phyloP scores from a whole-genome alignment of 2,329 filamentous ascomycete genomes.

The Knufia fluminis region DNA sequence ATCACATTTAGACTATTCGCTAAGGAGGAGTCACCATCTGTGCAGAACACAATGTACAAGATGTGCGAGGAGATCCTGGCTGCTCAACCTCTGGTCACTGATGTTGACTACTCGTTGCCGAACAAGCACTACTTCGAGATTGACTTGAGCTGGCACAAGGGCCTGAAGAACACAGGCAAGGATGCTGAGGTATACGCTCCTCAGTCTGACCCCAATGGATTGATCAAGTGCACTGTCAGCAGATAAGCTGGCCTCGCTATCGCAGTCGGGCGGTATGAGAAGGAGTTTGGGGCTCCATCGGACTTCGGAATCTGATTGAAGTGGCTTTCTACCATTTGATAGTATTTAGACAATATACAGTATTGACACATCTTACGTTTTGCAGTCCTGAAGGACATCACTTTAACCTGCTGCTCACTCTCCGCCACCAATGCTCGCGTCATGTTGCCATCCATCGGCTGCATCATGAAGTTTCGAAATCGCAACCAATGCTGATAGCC shows the following conservation, averaged over 20 bases:
- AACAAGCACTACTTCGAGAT: slow-evolving; percentile 99
- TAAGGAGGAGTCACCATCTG: slow-evolving; percentile 79
- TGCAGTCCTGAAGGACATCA: not conserved
- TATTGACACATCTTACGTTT: not conserved
- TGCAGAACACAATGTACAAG: slow-evolving; percentile 98
- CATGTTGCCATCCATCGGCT: no score
- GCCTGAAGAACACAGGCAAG: slow-evolving; percentile 85
- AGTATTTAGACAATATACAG: not conserved
- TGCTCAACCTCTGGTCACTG: slow-evolving; percentile 59
- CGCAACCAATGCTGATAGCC: no score
- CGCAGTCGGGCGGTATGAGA: no score
- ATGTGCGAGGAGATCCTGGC: slow-evolving; percentile 85
- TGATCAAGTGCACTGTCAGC: slow-evolving; percentile 83
- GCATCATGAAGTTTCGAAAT: no score
- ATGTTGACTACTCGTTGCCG: slow-evolving; percentile 74
- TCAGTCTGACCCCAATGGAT: slow-evolving; percentile 83
- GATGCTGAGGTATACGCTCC: slow-evolving; percentile 94
- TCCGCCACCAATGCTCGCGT: not conserved
- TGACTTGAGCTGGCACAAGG: slow-evolving; percentile 95
- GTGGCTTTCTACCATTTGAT: not conserved
- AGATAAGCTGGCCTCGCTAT: slow-evolving; percentile 25
- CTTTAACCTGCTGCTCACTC: not conserved
- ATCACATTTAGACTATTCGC: slow-evolving; percentile 92
- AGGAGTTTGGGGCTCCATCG: no score
- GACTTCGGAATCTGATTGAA: no score